These are phyloP conservation scores for Nannochloris sp. DNA, from an alignment of 139 green algal species.

Conservation along the genomic window DNA sequence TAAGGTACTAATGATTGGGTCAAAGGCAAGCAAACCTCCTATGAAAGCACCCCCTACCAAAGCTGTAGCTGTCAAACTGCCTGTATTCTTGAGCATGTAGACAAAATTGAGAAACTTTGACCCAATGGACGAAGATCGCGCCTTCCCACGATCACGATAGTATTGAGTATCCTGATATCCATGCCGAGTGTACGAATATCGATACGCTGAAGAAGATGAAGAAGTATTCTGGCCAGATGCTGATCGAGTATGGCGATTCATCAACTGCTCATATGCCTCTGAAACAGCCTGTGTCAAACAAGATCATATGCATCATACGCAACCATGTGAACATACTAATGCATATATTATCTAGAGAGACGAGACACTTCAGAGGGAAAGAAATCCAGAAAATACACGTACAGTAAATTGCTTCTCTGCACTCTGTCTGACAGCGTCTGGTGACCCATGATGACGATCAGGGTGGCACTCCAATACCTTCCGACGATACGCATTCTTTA, in stretches of 20 bases:
- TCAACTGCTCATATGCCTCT: conserved; percentile 16
- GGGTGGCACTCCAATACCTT: conserved; percentile 44
- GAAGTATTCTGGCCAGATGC: neutral
- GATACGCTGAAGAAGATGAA: neutral
- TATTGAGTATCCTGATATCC: neutral
- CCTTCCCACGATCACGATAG: neutral
- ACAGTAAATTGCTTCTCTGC: conserved; percentile 13
- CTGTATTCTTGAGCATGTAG: neutral
- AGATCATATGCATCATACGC: too few relatives aligned
- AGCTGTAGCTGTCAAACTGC: conserved; percentile 1
- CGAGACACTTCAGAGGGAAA: too few relatives aligned
- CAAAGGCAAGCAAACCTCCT: conserved; percentile 1
- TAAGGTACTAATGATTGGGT: neutral
- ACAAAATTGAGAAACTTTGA: neutral
- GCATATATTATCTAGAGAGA: too few relatives aligned
- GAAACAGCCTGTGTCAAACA: too few relatives aligned
- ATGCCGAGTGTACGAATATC: neutral
- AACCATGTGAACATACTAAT: too few relatives aligned
- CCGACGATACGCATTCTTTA: conserved; percentile 44
- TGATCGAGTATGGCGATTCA: neutral
- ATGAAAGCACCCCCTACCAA: conserved; percentile 5
- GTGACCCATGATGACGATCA: conserved; percentile 27
- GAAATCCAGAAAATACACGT: too few relatives aligned
- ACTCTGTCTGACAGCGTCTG: conserved; percentile 5
- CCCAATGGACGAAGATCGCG: neutral